These are phyloP conservation scores for Xylaria sp. DNA, from an alignment of 2,329 filamentous ascomycete genomes.

Conservation along the genomic window DNA sequence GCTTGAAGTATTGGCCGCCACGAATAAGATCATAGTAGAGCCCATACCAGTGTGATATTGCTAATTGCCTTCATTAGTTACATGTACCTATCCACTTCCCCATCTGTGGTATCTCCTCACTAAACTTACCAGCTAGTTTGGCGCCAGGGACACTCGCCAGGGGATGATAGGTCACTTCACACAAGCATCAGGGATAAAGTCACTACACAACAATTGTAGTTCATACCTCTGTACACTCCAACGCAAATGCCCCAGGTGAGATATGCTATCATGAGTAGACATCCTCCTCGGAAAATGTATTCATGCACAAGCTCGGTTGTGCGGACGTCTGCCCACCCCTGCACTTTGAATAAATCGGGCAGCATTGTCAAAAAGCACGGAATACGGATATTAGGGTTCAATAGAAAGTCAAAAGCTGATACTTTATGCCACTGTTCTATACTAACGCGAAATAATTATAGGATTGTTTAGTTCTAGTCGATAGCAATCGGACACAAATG, in stretches of 20 bases:
- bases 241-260: slow-evolving; percentile 9
- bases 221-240: slow-evolving; percentile 11
- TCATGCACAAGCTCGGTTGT: neutral
- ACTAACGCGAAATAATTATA: too few species aligned
- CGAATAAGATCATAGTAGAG: slow-evolving; percentile 51
- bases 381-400: neutral
- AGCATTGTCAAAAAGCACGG: slow-evolving; percentile 1
- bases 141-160: slow-evolving; percentile 10
- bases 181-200: neutral
- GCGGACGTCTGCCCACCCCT: neutral
- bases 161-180: slow-evolving; percentile 5
- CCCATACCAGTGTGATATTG: slow-evolving; percentile 49
- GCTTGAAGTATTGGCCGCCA: slow-evolving; percentile 49
- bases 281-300: neutral
- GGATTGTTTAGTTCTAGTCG: too few species aligned
- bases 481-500: too few species aligned
- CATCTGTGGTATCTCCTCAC: neutral
- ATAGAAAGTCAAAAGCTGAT: neutral
- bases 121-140: slow-evolving; percentile 11
- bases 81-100: neutral
- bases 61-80: slow-evolving; percentile 40
- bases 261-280: neutral
- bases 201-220: neutral
- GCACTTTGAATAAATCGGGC: neutral
- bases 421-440: neutral